Base-by-base conservation (phyloP, 2,329 filamentous ascomycete species). In the Albophoma yamanashiensis region DNA sequence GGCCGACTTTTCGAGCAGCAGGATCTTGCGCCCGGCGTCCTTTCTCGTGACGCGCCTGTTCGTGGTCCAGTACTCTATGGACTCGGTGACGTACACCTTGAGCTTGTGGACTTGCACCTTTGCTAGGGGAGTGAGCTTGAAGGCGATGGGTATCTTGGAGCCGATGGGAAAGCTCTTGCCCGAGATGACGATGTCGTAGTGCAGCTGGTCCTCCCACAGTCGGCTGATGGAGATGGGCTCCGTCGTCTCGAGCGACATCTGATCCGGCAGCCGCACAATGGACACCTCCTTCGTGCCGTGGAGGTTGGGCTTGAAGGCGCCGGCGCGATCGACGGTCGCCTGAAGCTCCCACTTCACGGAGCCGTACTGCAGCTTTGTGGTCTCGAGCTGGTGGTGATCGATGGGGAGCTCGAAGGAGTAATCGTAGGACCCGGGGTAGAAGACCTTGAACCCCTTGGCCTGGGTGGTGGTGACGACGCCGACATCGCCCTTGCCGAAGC, bases 171-270 rank as follows among this genome's bases (percentile, higher is more conserved):
- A 97, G 0, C 92, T 95, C 79, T 96, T 96, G 59, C 92, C 92
- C 1, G 92, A 96, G 59, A 97, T 96, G 70, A 96, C 88, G 66
- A 97, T 96, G 68, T 97, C 92, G 75, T 97, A 97, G 69, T 95
- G 91, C 39, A 97, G 79, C 69, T 96, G 92, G 66, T 97, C 92
- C 71, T 97, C 92, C 92, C 92, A 97, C 63, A 91, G 92, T 25
- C 92, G 82, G 64, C 89, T 93, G 68, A 97, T 96, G 14, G 92
- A 93, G 67, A 97, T 96, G 3, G 92, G 92, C 70, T 97, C 92
- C 34, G 92, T 88, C 73, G 91, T 91, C 73, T 97, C 92, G 31
- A 96, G 78, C 0, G 92, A 96, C 55, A 92, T 84, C 73, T 96
- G 91, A 56, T 93, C 86, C 0, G 92, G 92, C 4, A 94, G 86